These are phyloP conservation scores for Colletotrichum graminicola DNA, from an alignment of 2,329 filamentous ascomycete species.

Conservation along the genomic window DNA sequence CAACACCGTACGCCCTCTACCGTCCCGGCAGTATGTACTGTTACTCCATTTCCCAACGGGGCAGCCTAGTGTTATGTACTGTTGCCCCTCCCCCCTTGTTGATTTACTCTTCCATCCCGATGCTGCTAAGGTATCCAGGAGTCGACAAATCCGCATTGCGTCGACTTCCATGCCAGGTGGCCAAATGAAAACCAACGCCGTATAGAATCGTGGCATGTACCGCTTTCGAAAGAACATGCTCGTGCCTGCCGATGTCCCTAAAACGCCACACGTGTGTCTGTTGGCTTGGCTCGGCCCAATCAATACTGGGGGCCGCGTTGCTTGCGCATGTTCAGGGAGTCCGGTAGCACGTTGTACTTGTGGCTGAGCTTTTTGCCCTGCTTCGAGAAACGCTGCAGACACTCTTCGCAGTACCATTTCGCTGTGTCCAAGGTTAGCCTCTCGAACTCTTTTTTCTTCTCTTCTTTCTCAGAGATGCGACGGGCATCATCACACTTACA, in stretches of 20 bases:
- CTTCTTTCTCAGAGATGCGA: not conserved
- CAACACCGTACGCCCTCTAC: slow-evolving; percentile 15
- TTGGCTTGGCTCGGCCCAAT: not conserved
- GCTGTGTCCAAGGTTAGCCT: slow-evolving; percentile 57
- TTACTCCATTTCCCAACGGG: slow-evolving; percentile 32
- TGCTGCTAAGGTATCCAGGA: slow-evolving; percentile 25
- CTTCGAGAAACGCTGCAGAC: slow-evolving; percentile 74
- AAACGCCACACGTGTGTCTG: not conserved
- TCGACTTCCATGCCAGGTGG: slow-evolving; percentile 13
- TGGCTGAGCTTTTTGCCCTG: slow-evolving; percentile 65
- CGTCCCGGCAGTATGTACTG: slow-evolving; percentile 34
- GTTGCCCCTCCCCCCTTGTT: slow-evolving; percentile 1
- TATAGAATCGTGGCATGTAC: slow-evolving; percentile 13
- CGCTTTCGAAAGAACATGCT: not conserved
- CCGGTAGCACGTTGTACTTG: slow-evolving; percentile 51
- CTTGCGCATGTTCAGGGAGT: slow-evolving; percentile 35
- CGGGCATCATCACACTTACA: slow-evolving; percentile 64
- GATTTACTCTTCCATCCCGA: slow-evolving; percentile 20
- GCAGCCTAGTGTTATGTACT: slow-evolving; percentile 16
- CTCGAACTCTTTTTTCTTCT: not conserved
- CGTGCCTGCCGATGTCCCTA: slow-evolving; percentile 1
- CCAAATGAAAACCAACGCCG: slow-evolving; percentile 31
- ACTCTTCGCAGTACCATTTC: slow-evolving; percentile 87
- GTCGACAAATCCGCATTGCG: slow-evolving; percentile 21
- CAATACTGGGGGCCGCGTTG: slow-evolving; percentile 27